Conservation (phyloP, 2,329 filamentous ascomycete genomes). For the Camillea tinctor region DNA sequence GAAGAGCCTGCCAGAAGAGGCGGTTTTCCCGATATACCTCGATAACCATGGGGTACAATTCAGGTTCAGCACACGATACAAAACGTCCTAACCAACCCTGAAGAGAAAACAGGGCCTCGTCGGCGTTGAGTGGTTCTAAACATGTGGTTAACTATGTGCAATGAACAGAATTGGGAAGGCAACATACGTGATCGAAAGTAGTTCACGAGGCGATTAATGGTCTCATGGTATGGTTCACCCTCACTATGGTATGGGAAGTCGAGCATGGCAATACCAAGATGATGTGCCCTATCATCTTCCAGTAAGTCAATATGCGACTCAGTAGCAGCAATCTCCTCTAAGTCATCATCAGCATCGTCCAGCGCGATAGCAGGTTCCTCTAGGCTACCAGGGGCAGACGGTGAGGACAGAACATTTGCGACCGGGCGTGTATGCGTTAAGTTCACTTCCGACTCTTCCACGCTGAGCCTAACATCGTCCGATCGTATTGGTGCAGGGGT, state of each 20-base stretch:
- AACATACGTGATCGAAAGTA: slow-evolving; percentile 31
- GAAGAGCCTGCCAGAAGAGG: slow-evolving; percentile 52
- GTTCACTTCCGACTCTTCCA: slow-evolving; percentile 45
- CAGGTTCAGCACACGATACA: slow-evolving; percentile 39
- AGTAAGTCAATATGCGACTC: slow-evolving; percentile 29
- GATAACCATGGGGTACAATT: slow-evolving; percentile 36
- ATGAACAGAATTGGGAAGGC: background rate
- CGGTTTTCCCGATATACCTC: slow-evolving; percentile 44
- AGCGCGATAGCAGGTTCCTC: slow-evolving; percentile 44
- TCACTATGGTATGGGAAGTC: slow-evolving; percentile 32
- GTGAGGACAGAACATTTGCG: slow-evolving; percentile 35
- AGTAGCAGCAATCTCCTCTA: slow-evolving; percentile 31
- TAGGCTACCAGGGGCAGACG: slow-evolving; percentile 43
- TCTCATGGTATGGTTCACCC: slow-evolving; percentile 27
- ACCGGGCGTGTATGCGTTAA: slow-evolving; percentile 30
- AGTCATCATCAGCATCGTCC: slow-evolving; percentile 35
- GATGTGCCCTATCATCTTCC: slow-evolving; percentile 10
- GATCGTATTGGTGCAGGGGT: slow-evolving; percentile 23
- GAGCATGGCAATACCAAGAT: slow-evolving; percentile 22
- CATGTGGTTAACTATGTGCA: slow-evolving; percentile 30
- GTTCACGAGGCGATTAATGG: slow-evolving; percentile 24
- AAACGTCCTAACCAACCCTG: slow-evolving; percentile 52
- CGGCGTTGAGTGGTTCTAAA: slow-evolving; percentile 43
- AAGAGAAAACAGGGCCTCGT: slow-evolving; percentile 44
- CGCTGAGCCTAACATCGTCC: slow-evolving; percentile 41